Base-by-base conservation (phyloP, 371 early-diverging fungal genomes). In the Synchytrium microbalum region DNA sequence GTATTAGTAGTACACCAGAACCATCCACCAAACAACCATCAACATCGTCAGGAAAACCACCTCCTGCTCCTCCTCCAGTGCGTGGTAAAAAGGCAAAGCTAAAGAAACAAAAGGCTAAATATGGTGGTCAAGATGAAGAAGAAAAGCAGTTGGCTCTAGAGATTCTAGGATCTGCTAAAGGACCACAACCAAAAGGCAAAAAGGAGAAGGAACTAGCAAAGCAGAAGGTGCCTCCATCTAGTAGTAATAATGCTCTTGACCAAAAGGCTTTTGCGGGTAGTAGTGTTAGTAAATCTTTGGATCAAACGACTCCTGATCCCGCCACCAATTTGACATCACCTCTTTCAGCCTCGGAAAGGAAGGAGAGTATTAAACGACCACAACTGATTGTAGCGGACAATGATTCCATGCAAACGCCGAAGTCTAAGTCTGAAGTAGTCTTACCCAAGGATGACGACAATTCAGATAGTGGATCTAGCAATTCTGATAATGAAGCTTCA, bases 41-140 rank as follows among this genome's bases (percentile, higher is more conserved):
- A 67, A 59, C 59, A 56, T 10, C 46, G 10, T 10, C 10, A 58
- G 52, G 70, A 62, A 53, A 59, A 51, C 46, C 64, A 23, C 46
- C 67, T 28, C 19, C 66, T 26, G 26, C 76, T 52, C 68, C 79
- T 67, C 66, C 78, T 16, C 65, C 79, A 3, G 77, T 81, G 30
- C 91, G 96, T 28, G 96, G 95, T 28, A 91, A 92, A 64, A 84
- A 84, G 58, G 86, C 87, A 59, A 95, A 95, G 75, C 73, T 85
- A 32, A 91, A 92, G 80, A 94, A 93, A 78, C 84, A 90, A 52
- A 93, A 92, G 76, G 86, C 85, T 53, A 95, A 93, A 72, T 92
- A 94, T 76, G 90, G 82, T 3, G 94, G 95, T 70, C 94, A 95
- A 75, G 93, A 93, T 64, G 95, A 96, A 51, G 93, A 95, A 51